Percentiles rank a stretch among this genome's conserved stretches.
Conservation (phyloP, 2,329 filamentous ascomycete species). For the Penicillium corylophilum region DNA sequence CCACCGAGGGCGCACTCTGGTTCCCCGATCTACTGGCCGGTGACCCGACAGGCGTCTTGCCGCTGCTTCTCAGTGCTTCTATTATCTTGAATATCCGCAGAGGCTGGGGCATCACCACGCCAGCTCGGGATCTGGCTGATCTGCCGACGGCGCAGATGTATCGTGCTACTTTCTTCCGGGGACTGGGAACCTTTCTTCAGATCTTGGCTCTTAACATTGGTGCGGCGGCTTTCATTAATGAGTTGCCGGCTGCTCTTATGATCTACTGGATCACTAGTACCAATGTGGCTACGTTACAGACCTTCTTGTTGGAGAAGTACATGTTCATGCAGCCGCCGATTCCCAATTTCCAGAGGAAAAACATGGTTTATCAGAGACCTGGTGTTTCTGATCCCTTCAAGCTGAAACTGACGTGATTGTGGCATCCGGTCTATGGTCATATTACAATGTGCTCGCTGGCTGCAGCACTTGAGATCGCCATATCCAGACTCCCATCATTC, state of each 20-base stretch:
- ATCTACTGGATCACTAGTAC: constrained; percentile 53
- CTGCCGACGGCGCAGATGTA: constrained; percentile 29
- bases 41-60: constrained; percentile 53
- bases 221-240: constrained; percentile 25
- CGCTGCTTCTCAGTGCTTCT: constrained; percentile 48
- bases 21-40: constrained; percentile 56
- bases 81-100: constrained; percentile 50
- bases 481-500: not conserved
- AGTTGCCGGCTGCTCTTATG: constrained; percentile 48
- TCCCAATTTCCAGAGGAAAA: constrained; percentile 30
- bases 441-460: not conserved
- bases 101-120: constrained; percentile 28
- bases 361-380: constrained; percentile 28
- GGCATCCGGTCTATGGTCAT: not conserved
- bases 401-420: constrained; percentile 15
- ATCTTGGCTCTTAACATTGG: constrained; percentile 43
- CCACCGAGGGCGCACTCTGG: constrained; percentile 60
- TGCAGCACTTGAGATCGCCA: not conserved
- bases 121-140: constrained; percentile 23
- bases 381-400: constrained; percentile 12
- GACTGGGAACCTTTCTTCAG: constrained; percentile 34
- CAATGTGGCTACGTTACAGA: constrained; percentile 43
- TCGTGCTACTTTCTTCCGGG: constrained; percentile 21
- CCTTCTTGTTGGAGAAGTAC: constrained; percentile 38
- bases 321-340: constrained; percentile 38